Percentiles rank a stretch among this genome's conserved stretches.
Evolutionary conservation across 305 asterid genomes (phyloP).

Genomic region (Andrographis paniculata): DNA sequence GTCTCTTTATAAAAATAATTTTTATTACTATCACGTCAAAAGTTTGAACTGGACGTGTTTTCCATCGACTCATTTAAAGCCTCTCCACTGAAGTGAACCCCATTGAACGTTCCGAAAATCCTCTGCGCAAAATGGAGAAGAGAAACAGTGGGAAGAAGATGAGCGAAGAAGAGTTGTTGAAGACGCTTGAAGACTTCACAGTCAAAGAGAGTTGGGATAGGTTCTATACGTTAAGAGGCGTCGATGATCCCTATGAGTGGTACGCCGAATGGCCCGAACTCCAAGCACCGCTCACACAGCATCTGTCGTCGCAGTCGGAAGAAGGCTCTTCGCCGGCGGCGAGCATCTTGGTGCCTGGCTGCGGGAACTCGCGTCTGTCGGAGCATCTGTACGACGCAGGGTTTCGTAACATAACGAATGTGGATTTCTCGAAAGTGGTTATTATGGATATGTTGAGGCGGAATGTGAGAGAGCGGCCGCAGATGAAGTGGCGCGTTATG

Average conservation of each 20-base stretch:
- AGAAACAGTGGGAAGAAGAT: no score
- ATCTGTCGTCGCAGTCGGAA: conserved; percentile 28
- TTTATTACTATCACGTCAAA: no score
- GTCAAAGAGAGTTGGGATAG: conserved; percentile 82
- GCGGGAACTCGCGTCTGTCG: conserved; percentile 79
- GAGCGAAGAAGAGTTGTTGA: conserved; percentile 53
- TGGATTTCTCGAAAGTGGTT: conserved; percentile 83
- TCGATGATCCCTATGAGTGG: conserved; percentile 75
- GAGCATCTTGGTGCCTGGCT: conserved; percentile 69
- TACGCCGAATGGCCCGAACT: conserved; percentile 87
- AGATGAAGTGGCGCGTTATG: conserved; percentile 90
- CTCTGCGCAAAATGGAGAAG: no score
- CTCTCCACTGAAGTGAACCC: no score
- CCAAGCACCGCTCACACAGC: conserved; percentile 29
- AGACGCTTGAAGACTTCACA: conserved; percentile 70
- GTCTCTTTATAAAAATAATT: no score
- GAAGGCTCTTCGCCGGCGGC: no score
- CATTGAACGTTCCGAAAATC: no score
- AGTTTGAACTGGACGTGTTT: no score
- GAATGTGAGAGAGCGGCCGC: conserved; percentile 63
- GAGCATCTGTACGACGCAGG: conserved; percentile 73
- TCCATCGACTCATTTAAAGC: no score
- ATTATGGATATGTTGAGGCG: conserved; percentile 65
- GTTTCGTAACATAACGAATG: conserved; percentile 45
- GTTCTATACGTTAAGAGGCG: conserved; percentile 62